These are phyloP conservation scores for Monilinia laxa DNA, from an alignment of 2,329 filamentous ascomycete species.

Conservation along the genomic window DNA sequence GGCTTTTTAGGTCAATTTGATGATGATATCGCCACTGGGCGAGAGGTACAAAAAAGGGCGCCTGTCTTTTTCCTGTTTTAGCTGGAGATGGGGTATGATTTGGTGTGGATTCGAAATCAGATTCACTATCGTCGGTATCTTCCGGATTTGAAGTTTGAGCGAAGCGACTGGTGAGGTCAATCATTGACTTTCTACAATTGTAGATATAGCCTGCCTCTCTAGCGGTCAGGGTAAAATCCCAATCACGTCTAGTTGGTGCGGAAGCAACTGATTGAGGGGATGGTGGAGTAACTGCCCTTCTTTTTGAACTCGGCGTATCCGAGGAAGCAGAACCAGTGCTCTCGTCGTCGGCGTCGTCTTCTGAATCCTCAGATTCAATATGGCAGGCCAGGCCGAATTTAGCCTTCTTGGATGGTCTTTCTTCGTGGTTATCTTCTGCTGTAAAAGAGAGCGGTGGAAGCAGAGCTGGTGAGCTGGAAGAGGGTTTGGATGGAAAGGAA, in stretches of 20 bases:
- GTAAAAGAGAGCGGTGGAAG: background rate
- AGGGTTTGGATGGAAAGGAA: background rate
- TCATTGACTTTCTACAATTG: background rate
- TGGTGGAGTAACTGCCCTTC: background rate
- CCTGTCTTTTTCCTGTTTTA: background rate
- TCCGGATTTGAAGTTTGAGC: background rate
- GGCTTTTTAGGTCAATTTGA: background rate
- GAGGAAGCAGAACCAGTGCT: background rate
- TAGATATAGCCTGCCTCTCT: constrained; percentile 3
- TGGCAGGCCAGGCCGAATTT: background rate
- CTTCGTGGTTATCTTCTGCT: background rate
- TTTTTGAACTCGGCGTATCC: background rate
- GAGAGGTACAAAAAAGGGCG: background rate
- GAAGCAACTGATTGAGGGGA: background rate
- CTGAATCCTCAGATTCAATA: background rate
- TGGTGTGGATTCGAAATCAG: constrained; percentile 2
- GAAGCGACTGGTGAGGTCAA: background rate
- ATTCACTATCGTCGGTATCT: constrained; percentile 1
- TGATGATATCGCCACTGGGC: background rate
- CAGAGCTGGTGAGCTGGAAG: background rate
- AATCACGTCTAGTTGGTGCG: background rate
- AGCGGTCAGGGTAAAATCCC: background rate
- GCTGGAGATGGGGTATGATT: background rate
- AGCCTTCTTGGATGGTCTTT: background rate
- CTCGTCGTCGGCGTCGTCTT: background rate